Evolutionary conservation across 2,329 filamentous ascomycete genomes (phyloP).

Genomic region (Fusarium albosuccineum): DNA sequence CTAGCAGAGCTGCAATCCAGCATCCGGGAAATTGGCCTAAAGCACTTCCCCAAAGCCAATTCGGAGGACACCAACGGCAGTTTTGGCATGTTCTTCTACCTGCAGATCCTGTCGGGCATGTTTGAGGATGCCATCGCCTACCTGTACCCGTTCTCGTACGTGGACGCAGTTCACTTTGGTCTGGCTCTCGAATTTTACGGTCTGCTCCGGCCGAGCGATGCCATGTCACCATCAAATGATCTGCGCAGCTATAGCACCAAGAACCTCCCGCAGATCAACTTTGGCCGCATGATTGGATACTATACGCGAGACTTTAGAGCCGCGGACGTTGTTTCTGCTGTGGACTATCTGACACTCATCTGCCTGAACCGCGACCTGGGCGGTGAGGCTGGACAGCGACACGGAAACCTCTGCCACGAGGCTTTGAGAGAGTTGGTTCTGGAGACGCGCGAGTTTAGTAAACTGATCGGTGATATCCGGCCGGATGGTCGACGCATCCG

Average conservation of each 20-base stretch:
- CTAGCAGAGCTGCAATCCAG: conserved; percentile 79
- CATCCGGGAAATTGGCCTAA: conserved; percentile 88
- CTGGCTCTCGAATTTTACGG: conserved; percentile 92
- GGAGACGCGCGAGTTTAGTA: conserved; percentile 97
- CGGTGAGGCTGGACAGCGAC: conserved; percentile 79
- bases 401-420: conserved; percentile 88
- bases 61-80: conserved; percentile 81
- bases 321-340: conserved; percentile 87
- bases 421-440: conserved; percentile 93
- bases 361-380: conserved; percentile 89
- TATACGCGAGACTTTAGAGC: conserved; percentile 97
- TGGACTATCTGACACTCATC: conserved; percentile 92
- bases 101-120: conserved; percentile 90
- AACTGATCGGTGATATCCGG: conserved; percentile 90
- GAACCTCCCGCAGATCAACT: conserved; percentile 86
- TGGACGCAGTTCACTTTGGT: conserved; percentile 95
- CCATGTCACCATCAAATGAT: conserved; percentile 79
- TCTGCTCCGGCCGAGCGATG: conserved; percentile 87
- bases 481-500: conserved; percentile 86
- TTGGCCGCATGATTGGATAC: conserved; percentile 91
- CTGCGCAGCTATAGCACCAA: conserved; percentile 75
- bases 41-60: conserved; percentile 87
- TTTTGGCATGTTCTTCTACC: conserved; percentile 92
- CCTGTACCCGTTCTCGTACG: conserved; percentile 90
- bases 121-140: conserved; percentile 95